Conservation (phyloP, 345 rosid species). For the Eucalyptus erythrocorys region DNA sequence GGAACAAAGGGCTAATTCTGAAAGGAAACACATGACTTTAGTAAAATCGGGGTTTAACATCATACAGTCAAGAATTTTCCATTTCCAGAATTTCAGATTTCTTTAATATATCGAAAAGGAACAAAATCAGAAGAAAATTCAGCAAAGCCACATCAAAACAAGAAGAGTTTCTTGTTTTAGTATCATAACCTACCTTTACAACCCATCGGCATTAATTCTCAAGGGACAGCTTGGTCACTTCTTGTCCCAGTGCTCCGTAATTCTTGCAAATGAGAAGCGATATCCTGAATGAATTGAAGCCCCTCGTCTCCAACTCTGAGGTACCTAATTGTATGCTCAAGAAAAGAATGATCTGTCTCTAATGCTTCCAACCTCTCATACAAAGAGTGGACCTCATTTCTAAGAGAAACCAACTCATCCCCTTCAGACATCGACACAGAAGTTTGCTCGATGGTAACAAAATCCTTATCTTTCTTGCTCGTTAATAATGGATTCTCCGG, state of each 20-base stretch:
- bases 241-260: not conserved
- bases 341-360: constrained; percentile 4
- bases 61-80: not conserved
- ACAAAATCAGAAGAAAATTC: not conserved
- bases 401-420: not conserved
- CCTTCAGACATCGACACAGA: not conserved
- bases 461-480: not conserved
- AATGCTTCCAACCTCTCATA: constrained; percentile 1
- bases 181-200: not conserved
- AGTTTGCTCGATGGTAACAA: not conserved
- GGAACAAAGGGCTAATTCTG: not conserved
- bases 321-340: not conserved
- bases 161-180: not conserved
- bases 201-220: not conserved
- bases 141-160: not conserved
- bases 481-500: not conserved
- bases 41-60: not conserved
- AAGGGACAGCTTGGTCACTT: not conserved
- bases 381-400: not conserved
- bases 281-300: constrained; percentile 1
- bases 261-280: constrained; percentile 5
- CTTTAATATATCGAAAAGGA: not conserved
- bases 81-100: not conserved
- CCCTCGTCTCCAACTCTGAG: constrained; percentile 3
- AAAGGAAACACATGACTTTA: not conserved